Percentiles rank a stretch among this genome's conserved stretches.
Conservation (phyloP, 2,329 filamentous ascomycete species). For the Xylaria sp. region DNA sequence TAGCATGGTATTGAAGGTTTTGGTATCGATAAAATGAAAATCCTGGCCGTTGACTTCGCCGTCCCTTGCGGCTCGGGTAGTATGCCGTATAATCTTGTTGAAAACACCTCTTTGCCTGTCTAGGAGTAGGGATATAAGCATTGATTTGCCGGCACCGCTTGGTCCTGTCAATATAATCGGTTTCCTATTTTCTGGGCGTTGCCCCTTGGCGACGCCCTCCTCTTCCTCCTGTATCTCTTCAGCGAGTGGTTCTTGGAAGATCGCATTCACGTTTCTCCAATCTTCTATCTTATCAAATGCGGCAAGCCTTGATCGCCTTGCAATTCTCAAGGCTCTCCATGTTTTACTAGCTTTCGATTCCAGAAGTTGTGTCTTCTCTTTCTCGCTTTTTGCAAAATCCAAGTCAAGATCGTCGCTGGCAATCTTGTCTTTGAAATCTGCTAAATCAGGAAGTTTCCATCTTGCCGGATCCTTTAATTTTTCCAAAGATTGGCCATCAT, state of each 20-base stretch:
- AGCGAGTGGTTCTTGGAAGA: conserved; percentile 61
- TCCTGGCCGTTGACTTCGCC: conserved; percentile 63
- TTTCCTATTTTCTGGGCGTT: conserved; percentile 58
- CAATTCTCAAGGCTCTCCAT: conserved; percentile 88
- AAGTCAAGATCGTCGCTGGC: conserved; percentile 86
- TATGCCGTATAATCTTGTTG: conserved; percentile 65
- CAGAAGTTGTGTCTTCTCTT: conserved; percentile 65
- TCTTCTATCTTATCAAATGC: conserved; percentile 90
- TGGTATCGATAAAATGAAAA: conserved; percentile 67
- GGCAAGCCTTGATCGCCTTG: conserved; percentile 77
- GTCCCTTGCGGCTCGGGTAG: conserved; percentile 61
- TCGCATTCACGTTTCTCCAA: conserved; percentile 73
- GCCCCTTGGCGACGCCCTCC: conserved; percentile 44
- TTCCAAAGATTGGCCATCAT: conserved; percentile 70
- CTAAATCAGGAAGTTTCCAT: conserved; percentile 75
- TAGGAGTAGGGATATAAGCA: conserved; percentile 71
- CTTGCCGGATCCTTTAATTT: conserved; percentile 74
- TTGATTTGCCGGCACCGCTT: conserved; percentile 70
- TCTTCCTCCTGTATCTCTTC: conserved; percentile 53
- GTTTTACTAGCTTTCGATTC: conserved; percentile 87
- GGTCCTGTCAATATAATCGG: conserved; percentile 76
- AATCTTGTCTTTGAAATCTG: conserved; percentile 78
- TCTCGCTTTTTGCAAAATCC: conserved; percentile 77
- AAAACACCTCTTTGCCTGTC: conserved; percentile 74
- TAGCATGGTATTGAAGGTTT: conserved; percentile 67